Conservation (phyloP, 2,329 filamentous ascomycete genomes). For the Cryphonectria nitschkei region DNA sequence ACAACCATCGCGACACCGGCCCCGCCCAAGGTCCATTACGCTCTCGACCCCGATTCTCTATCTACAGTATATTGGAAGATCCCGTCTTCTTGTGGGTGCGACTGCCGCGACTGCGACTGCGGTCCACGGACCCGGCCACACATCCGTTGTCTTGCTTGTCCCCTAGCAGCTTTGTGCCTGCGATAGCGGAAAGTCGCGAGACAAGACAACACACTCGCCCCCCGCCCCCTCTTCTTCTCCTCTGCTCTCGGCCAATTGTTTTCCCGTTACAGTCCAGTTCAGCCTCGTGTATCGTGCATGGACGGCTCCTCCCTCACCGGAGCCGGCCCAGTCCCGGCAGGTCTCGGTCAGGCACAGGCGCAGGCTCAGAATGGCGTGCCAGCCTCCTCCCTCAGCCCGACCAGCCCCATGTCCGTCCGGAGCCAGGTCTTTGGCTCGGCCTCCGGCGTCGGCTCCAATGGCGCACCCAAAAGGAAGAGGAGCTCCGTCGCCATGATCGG, state of each 20-base stretch:
- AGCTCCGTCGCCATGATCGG: slow-evolving; percentile 50
- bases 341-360: slow-evolving; percentile 16
- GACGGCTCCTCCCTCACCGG: slow-evolving; percentile 42
- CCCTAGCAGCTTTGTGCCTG: slow-evolving; percentile 1
- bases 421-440: slow-evolving; percentile 32
- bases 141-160: slow-evolving; percentile 9
- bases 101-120: background rate
- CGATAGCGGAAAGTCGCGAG: slow-evolving; percentile 14
- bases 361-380: slow-evolving; percentile 20
- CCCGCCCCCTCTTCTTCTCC: slow-evolving; percentile 2
- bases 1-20: slow-evolving; percentile 30
- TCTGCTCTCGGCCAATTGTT: slow-evolving; percentile 6
- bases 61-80: background rate
- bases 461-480: slow-evolving; percentile 62
- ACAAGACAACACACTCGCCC: slow-evolving; percentile 9
- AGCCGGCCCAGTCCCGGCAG: slow-evolving; percentile 36
- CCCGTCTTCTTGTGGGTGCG: slow-evolving; percentile 3
- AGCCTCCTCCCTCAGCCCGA: slow-evolving; percentile 49
- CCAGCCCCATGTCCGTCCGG: slow-evolving; percentile 58
- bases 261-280: slow-evolving; percentile 12
- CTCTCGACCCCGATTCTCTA: background rate
- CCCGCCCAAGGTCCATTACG: slow-evolving; percentile 22
- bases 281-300: slow-evolving; percentile 35
- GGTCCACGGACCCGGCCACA: background rate
- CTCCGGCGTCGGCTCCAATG: slow-evolving; percentile 46